Conservation (phyloP, 768 basidiomycete genomes). For the Termitomyces bulborhizus region DNA sequence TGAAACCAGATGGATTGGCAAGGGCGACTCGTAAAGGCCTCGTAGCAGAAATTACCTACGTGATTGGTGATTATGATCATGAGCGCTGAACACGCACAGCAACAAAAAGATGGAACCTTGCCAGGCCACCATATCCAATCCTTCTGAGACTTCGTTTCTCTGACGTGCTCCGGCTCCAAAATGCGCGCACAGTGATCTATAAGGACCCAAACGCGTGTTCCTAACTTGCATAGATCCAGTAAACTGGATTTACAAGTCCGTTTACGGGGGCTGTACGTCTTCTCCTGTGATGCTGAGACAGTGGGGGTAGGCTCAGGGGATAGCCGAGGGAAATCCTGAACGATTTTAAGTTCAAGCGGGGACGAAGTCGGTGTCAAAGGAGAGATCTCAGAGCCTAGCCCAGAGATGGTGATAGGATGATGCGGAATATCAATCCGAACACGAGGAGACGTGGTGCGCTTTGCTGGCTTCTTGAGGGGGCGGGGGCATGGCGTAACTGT, state of each 20-base stretch:
- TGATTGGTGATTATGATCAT: neutral
- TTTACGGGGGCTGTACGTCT: neutral
- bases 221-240: slow-evolving; percentile 24
- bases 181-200: slow-evolving; percentile 34
- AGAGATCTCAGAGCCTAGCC: slow-evolving; percentile 12
- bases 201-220: slow-evolving; percentile 47
- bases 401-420: neutral
- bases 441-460: neutral
- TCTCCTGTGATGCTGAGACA: neutral
- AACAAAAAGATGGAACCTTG: slow-evolving; percentile 34
- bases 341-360: slow-evolving; percentile 4
- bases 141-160: slow-evolving; percentile 11
- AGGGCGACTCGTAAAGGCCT: slow-evolving; percentile 21
- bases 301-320: slow-evolving; percentile 1
- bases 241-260: neutral
- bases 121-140: slow-evolving; percentile 67
- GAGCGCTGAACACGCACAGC: neutral
- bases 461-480: slow-evolving; percentile 6
- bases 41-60: slow-evolving; percentile 16
- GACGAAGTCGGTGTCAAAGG: slow-evolving; percentile 11
- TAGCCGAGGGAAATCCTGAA: neutral
- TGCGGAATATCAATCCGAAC: neutral
- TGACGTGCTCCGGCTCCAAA: slow-evolving; percentile 22
- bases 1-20: slow-evolving; percentile 8
- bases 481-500: neutral